These are phyloP conservation scores for Mortierella antarctica DNA, from an alignment of 192 early-diverging fungal genomes.

Conservation along the genomic window DNA sequence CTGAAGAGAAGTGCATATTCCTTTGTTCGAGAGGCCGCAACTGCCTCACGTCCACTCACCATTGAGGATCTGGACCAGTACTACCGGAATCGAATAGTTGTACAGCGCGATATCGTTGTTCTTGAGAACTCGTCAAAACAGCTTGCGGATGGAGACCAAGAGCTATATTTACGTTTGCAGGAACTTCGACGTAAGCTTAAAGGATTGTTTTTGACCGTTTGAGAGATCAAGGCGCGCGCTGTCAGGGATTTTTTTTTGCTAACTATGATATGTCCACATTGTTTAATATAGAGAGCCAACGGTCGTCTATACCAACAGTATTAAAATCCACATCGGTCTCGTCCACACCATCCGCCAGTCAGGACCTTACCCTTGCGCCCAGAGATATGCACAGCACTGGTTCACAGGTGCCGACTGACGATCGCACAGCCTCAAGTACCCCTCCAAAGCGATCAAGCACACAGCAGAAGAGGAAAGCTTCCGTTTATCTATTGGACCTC, in stretches of 20 bases:
- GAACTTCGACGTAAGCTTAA: conserved; percentile 5
- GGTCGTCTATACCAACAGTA: neutral
- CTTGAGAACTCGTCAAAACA: neutral
- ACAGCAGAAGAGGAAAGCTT: too few species aligned
- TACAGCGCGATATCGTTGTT: neutral
- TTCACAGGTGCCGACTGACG: too few species aligned
- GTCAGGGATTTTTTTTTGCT: neutral
- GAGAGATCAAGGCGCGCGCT: neutral
- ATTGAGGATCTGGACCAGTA: conserved; percentile 5
- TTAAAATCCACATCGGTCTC: too few species aligned
- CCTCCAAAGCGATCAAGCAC: too few species aligned
- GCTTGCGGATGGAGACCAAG: conserved; percentile 6
- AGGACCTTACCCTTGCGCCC: too few species aligned
- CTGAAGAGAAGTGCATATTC: neutral
- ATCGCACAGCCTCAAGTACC: too few species aligned
- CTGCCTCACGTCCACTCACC: conserved; percentile 4
- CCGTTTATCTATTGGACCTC: too few species aligned
- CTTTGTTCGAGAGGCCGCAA: neutral
- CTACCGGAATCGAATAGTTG: conserved; percentile 5
- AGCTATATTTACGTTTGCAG: conserved; percentile 2
- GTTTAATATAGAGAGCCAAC: neutral
- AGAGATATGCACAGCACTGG: too few species aligned
- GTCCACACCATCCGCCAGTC: too few species aligned
- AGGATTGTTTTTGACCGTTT: neutral
- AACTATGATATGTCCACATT: neutral